phyloP scores from a whole-genome alignment of 805 yeast genomes.

The Cyberlindnera mississippiensis region DNA sequence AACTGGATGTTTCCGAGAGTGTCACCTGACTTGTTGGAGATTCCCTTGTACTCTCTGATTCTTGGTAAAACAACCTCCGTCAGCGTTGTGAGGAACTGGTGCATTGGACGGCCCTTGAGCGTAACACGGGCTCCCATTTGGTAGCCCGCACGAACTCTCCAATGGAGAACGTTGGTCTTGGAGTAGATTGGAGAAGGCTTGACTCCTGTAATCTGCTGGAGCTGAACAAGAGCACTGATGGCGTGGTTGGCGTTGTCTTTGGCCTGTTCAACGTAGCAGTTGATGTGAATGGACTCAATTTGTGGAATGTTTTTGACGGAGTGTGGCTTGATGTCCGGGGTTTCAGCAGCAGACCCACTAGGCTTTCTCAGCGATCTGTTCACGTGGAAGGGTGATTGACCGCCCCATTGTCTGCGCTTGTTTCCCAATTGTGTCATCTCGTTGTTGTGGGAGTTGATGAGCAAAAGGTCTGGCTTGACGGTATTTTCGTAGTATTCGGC shows the following conservation, averaged over 20 bases:
- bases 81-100: slow-evolving; percentile 80
- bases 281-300: slow-evolving; percentile 62
- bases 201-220: slow-evolving; percentile 92
- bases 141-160: slow-evolving; percentile 85
- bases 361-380: slow-evolving; percentile 80
- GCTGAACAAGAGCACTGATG: slow-evolving; percentile 69
- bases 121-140: slow-evolving; percentile 87
- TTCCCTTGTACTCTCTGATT: slow-evolving; percentile 80
- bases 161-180: slow-evolving; percentile 73
- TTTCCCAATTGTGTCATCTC: slow-evolving; percentile 53
- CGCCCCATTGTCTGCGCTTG: slow-evolving; percentile 81
- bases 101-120: slow-evolving; percentile 74
- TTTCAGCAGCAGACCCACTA: slow-evolving; percentile 65
- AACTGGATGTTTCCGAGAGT: slow-evolving; percentile 79
- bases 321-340: slow-evolving; percentile 69
- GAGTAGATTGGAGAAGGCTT: slow-evolving; percentile 74
- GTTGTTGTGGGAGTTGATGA: slow-evolving; percentile 72
- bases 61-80: slow-evolving; percentile 93
- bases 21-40: slow-evolving; percentile 77
- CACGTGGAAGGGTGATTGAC: slow-evolving; percentile 80
- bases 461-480: slow-evolving; percentile 68
- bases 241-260: slow-evolving; percentile 67
- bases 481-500: slow-evolving; percentile 73
- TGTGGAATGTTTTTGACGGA: slow-evolving; percentile 69
- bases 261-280: slow-evolving; percentile 73